phyloP scores from a whole-genome alignment of 129 eudicot species.

The Erigeron canadensis region DNA sequence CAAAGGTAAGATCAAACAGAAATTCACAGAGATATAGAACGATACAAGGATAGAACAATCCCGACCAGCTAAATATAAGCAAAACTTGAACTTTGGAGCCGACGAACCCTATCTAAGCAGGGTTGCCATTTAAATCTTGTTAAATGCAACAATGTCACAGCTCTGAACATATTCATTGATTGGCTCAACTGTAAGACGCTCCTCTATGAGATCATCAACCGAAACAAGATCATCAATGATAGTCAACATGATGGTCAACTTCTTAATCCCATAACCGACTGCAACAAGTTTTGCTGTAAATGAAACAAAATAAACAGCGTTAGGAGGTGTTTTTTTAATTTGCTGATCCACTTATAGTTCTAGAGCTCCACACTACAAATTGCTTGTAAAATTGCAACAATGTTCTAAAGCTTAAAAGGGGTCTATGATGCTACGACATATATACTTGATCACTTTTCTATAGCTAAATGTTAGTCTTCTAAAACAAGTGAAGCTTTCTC shows the following conservation, averaged over 20 bases:
- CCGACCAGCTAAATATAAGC: conserved; percentile 12
- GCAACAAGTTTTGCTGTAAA: conserved; percentile 86
- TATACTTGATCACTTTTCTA: too few relatives aligned
- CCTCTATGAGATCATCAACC: conserved; percentile 80
- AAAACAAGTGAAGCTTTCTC: too few relatives aligned
- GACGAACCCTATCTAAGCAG: not conserved
- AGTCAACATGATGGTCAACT: conserved; percentile 88
- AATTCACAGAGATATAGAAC: not conserved
- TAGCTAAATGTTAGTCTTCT: too few relatives aligned
- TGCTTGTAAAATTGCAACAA: too few relatives aligned
- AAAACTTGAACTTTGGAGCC: conserved; percentile 23
- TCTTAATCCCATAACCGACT: conserved; percentile 97
- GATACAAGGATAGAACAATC: not conserved
- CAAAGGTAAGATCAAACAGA: conserved; percentile 23
- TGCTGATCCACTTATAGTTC: too few relatives aligned
- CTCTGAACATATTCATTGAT: conserved; percentile 87
- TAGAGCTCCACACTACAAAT: too few relatives aligned
- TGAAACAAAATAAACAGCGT: not conserved
- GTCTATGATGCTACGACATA: too few relatives aligned
- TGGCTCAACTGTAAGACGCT: conserved; percentile 80
- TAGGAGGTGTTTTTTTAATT: not conserved
- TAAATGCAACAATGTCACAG: conserved; percentile 96
- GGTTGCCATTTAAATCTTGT: conserved; percentile 71
- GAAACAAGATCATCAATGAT: conserved; percentile 94
- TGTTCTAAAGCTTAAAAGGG: too few relatives aligned